Conservation (phyloP, 176 grass and related monocot species). For the Pharus latifolius region DNA sequence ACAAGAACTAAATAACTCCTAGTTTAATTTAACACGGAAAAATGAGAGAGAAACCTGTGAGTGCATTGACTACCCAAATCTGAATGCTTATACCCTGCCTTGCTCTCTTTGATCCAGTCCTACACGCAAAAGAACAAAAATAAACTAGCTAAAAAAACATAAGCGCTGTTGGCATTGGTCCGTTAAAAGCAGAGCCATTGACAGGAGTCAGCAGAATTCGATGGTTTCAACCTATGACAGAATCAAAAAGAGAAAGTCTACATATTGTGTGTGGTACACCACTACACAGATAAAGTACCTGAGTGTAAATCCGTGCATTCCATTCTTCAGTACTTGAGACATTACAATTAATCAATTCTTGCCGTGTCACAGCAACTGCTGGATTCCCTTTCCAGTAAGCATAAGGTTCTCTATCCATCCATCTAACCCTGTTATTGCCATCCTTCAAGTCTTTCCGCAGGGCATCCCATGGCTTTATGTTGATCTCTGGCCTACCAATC, state of each 20-base stretch:
- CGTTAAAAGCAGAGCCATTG: neutral
- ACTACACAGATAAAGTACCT: conserved; percentile 26
- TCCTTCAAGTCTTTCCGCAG: conserved; percentile 39
- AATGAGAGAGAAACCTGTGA: conserved; percentile 33
- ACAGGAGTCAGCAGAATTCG: neutral
- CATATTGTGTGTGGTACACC: neutral
- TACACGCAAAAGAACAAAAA: conserved; percentile 9
- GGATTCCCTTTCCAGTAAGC: conserved; percentile 97
- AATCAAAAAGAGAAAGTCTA: neutral
- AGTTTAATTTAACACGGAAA: neutral
- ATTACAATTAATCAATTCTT: conserved; percentile 74
- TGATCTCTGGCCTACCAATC: conserved; percentile 70
- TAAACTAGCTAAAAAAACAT: neutral
- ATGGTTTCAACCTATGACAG: neutral
- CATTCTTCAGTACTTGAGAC: conserved; percentile 51
- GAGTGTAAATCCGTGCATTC: conserved; percentile 69
- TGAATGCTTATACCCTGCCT: conserved; percentile 55
- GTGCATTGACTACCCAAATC: conserved; percentile 66
- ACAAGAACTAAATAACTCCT: neutral
- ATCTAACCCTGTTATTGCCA: conserved; percentile 37
- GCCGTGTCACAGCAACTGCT: conserved; percentile 37
- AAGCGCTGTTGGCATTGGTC: neutral
- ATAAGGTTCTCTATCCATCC: conserved; percentile 65
- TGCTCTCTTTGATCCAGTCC: conserved; percentile 79
- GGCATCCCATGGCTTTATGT: conserved; percentile 76